A percentile compares a stretch with the other conserved stretches of the same genome.
Conservation (phyloP, 352 stramenopile species). For the Nothophytophthora sp. region DNA sequence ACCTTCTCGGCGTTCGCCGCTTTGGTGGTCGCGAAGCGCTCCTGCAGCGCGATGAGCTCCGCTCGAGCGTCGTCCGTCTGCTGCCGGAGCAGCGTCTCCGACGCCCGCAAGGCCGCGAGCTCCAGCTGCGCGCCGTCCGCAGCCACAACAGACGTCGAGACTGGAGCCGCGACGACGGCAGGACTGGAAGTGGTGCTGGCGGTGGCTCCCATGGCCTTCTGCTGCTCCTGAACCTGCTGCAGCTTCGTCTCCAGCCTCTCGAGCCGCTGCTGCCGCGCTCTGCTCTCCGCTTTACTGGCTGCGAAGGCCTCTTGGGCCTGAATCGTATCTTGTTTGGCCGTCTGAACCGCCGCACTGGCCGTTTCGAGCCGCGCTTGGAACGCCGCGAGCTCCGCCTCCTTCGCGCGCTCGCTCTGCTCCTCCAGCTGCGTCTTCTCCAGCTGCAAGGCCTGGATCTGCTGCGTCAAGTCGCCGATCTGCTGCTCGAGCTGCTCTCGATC, state of each 20-base stretch:
- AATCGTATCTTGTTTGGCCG: conserved; percentile 22
- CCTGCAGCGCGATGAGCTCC: conserved; percentile 24
- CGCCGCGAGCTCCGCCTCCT: conserved; percentile 22
- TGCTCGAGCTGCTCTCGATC: conserved; percentile 14
- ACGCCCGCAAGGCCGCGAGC: conserved; percentile 17
- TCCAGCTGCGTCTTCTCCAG: conserved; percentile 21
- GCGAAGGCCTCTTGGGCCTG: conserved; percentile 18
- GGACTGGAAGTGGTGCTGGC: background rate
- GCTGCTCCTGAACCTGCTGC: conserved; percentile 5
- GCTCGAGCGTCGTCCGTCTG: conserved; percentile 22
- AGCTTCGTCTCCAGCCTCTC: conserved; percentile 28
- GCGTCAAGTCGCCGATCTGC: conserved; percentile 14
- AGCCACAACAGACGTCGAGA: background rate
- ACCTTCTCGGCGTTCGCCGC: conserved; percentile 41
- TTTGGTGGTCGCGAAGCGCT: conserved; percentile 41
- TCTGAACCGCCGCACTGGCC: conserved; percentile 8
- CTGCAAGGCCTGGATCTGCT: conserved; percentile 24
- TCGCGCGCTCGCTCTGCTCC: conserved; percentile 12
- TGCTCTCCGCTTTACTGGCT: conserved; percentile 26
- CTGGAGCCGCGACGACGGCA: background rate
- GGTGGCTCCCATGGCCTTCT: background rate
- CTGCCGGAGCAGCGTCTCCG: conserved; percentile 14
- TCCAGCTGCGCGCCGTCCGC: conserved; percentile 32
- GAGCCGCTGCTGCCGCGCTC: conserved; percentile 21
- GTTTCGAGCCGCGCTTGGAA: conserved; percentile 21